Evolutionary conservation across 345 rosid genomes (phyloP).

Genomic region (Euphorbia lathyris): DNA sequence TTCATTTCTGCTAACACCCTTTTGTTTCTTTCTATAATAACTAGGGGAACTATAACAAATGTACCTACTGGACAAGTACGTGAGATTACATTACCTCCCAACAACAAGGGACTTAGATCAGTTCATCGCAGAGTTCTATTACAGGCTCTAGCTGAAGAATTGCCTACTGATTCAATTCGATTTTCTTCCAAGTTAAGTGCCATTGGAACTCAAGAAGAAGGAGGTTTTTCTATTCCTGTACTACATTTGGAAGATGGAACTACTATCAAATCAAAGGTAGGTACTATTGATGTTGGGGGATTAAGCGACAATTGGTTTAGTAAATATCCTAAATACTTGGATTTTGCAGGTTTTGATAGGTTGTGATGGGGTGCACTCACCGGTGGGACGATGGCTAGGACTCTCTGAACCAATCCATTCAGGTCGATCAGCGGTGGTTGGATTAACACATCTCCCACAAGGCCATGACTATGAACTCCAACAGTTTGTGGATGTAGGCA

Average conservation of each 20-base stretch:
- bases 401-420: conserved; percentile 25
- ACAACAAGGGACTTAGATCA: conserved; percentile 11
- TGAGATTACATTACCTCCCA: background rate
- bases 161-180: conserved; percentile 29
- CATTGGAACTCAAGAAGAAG: conserved; percentile 18
- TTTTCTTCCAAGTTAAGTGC: conserved; percentile 30
- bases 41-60: background rate
- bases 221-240: conserved; percentile 6
- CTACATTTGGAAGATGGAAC: conserved; percentile 34
- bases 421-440: conserved; percentile 32
- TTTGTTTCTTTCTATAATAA: background rate
- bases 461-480: conserved; percentile 31
- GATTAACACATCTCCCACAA: conserved; percentile 30
- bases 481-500: conserved; percentile 29
- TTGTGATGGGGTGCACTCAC: conserved; percentile 40
- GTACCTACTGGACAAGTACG: conserved; percentile 8
- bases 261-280: conserved; percentile 34
- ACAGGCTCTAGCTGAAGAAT: conserved; percentile 34
- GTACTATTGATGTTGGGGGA: too few relatives aligned
- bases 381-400: conserved; percentile 36
- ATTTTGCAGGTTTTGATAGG: conserved; percentile 33
- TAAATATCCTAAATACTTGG: background rate
- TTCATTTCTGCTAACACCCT: background rate
- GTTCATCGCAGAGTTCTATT: conserved; percentile 29
- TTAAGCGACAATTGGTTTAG: background rate